These are phyloP conservation scores for Neofusicoccum umdonicola DNA, from an alignment of 2,329 filamentous ascomycete genomes.

Conservation along the genomic window DNA sequence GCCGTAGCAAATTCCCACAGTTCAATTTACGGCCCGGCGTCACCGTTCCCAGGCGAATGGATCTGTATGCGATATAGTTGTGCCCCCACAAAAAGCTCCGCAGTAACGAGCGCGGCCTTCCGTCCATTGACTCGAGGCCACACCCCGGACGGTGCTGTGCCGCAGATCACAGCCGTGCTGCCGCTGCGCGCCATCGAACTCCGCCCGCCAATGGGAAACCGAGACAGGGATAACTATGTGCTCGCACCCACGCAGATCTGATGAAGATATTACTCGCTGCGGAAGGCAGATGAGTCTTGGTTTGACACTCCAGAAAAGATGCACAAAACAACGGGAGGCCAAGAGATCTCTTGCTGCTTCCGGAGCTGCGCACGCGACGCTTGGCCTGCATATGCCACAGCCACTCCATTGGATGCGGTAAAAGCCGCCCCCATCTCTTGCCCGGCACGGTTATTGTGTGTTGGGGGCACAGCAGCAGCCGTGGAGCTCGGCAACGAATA, in stretches of 20 bases:
- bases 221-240: background rate
- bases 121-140: background rate
- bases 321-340: background rate
- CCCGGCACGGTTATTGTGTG: background rate
- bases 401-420: background rate
- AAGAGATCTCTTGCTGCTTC: background rate
- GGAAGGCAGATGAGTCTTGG: background rate
- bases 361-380: background rate
- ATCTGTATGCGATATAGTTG: background rate
- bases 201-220: background rate
- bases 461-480: background rate
- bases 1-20: background rate
- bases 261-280: background rate
- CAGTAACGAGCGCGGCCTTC: background rate
- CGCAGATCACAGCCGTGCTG: constrained; percentile 6
- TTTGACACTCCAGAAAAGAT: background rate
- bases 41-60: background rate
- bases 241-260: background rate
- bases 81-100: background rate
- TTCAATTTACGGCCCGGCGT: background rate
- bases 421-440: too few relatives aligned
- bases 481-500: background rate
- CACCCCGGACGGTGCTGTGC: background rate
- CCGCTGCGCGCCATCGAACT: background rate
- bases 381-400: background rate